phyloP scores from a whole-genome alignment of 2,329 filamentous ascomycete genomes.

The Orbilia oligospora region DNA sequence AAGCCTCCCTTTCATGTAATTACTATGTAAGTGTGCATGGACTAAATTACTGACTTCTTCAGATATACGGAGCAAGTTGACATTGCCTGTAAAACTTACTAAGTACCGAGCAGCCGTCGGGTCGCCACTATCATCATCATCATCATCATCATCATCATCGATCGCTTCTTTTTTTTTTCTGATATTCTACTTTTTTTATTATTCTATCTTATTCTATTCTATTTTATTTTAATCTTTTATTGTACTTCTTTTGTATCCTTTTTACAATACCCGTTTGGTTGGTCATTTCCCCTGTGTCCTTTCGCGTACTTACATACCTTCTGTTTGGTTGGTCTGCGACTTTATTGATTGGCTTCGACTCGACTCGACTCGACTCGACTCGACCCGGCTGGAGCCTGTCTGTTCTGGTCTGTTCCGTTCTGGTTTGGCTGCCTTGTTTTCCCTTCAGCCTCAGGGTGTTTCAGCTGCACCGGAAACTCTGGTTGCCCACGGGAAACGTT shows the following conservation, averaged over 20 bases:
- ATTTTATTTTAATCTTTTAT: too few relatives aligned
- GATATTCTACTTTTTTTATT: too few relatives aligned
- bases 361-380: neutral
- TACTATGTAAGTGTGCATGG: slow-evolving; percentile 12
- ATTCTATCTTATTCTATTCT: too few relatives aligned
- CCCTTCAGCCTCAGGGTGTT: slow-evolving; percentile 45
- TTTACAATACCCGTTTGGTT: neutral
- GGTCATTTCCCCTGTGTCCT: neutral
- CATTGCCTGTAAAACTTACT: slow-evolving; percentile 6
- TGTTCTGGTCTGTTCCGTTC: neutral
- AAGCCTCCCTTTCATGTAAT: slow-evolving; percentile 40
- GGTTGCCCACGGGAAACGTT: slow-evolving; percentile 6
- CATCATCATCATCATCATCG: too few relatives aligned
- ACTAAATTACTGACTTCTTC: slow-evolving; percentile 3
- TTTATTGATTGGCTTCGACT: slow-evolving; percentile 5
- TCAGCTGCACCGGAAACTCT: slow-evolving; percentile 32
- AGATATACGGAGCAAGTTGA: too few relatives aligned
- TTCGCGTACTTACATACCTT: neutral
- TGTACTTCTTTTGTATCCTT: neutral
- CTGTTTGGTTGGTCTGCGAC: slow-evolving; percentile 4
- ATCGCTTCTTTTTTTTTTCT: too few relatives aligned
- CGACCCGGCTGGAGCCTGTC: neutral
- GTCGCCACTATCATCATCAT: too few relatives aligned
- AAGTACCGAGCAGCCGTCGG: neutral
- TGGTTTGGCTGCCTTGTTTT: neutral